These are phyloP conservation scores for Neurospora terricola DNA, from an alignment of 495 filamentous ascomycete species.

Conservation along the genomic window DNA sequence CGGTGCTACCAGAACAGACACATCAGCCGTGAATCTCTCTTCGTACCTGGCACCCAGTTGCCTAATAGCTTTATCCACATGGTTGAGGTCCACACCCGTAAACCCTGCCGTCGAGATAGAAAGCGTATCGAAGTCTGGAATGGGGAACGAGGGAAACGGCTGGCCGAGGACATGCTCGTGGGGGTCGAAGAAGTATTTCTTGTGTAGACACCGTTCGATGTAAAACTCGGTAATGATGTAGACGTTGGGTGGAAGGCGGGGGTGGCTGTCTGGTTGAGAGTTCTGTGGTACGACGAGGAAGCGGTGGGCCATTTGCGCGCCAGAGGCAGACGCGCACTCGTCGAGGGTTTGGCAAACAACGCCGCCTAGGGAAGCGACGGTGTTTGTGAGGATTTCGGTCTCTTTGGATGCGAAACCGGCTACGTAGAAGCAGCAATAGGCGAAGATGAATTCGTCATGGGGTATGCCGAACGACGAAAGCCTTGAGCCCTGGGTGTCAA, in stretches of 20 bases:
- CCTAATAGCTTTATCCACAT: constrained; percentile 62
- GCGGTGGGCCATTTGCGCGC: constrained; percentile 20
- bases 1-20: constrained; percentile 62
- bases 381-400: constrained; percentile 32
- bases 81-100: constrained; percentile 71
- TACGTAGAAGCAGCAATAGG: constrained; percentile 50
- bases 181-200: constrained; percentile 61
- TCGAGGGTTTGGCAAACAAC: constrained; percentile 33
- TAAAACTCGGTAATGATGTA: constrained; percentile 79
- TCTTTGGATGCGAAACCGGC: constrained; percentile 47
- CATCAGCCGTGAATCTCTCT: constrained; percentile 55
- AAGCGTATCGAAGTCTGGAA: constrained; percentile 56
- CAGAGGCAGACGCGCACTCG: constrained; percentile 24
- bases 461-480: constrained; percentile 21
- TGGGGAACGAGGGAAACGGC: constrained; percentile 60
- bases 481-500: constrained; percentile 16
- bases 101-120: constrained; percentile 75
- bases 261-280: constrained; percentile 29
- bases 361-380: constrained; percentile 36
- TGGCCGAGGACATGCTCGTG: constrained; percentile 58
- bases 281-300: constrained; percentile 43
- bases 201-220: constrained; percentile 77
- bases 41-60: constrained; percentile 73
- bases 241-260: constrained; percentile 25
- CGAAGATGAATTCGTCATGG: constrained; percentile 32